phyloP scores from a whole-genome alignment of 2,329 filamentous ascomycete species.

The Ophiostoma sp. region DNA sequence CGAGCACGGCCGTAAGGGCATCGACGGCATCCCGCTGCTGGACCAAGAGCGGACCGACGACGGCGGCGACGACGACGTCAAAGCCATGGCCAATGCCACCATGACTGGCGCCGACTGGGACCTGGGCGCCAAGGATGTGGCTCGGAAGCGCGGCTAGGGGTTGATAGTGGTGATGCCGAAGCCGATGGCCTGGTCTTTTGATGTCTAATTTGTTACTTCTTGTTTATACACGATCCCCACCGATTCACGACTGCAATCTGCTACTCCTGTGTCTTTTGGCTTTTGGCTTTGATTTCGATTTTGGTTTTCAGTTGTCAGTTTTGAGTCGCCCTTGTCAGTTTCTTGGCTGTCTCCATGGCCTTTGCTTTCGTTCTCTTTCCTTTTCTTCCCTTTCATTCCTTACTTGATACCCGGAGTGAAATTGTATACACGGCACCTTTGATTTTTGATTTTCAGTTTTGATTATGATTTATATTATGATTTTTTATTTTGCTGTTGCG shows the following conservation, averaged over 20 bases:
- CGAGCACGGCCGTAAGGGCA: constrained; percentile 31
- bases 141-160: constrained; percentile 38
- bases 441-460: neutral
- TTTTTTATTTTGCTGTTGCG: too few species aligned
- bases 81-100: constrained; percentile 22
- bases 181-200: neutral
- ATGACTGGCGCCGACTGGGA: constrained; percentile 29
- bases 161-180: neutral
- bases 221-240: neutral
- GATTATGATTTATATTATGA: too few species aligned
- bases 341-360: neutral
- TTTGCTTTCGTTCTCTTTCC: neutral
- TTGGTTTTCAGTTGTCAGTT: neutral
- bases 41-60: constrained; percentile 34
- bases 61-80: constrained; percentile 18
- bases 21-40: constrained; percentile 56
- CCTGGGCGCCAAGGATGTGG: constrained; percentile 43
- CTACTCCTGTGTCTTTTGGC: too few species aligned
- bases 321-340: too few species aligned
- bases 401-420: constrained; percentile 5
- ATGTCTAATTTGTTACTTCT: neutral
- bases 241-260: neutral
- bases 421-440: neutral
- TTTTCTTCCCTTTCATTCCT: neutral
- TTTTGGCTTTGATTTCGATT: neutral